Percentiles rank a stretch among this genome's conserved stretches.
phyloP scores from a whole-genome alignment of 2,329 filamentous ascomycete species.

The Dissoconium aciculare region DNA sequence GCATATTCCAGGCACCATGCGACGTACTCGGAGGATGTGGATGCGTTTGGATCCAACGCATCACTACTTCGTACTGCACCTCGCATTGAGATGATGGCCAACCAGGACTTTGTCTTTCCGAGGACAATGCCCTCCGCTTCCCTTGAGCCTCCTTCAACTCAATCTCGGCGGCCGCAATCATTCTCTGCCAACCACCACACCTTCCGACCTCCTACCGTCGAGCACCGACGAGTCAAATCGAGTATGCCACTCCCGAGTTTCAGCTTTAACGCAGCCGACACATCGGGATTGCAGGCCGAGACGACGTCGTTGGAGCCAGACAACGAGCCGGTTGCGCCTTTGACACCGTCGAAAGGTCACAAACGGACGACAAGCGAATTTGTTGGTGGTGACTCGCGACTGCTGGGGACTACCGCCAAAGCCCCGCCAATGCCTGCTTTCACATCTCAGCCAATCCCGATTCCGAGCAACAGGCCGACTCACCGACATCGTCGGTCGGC shows the following conservation, averaged over 20 bases:
- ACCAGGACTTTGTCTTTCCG: slow-evolving; percentile 36
- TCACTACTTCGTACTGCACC: slow-evolving; percentile 12
- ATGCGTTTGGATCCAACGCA: slow-evolving; percentile 27
- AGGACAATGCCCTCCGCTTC: slow-evolving; percentile 22
- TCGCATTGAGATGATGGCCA: slow-evolving; percentile 30
- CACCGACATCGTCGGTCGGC: slow-evolving; percentile 69
- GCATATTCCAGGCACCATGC: slow-evolving; percentile 17
- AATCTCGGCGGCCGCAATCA: slow-evolving; percentile 19
- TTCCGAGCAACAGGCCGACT: slow-evolving; percentile 43
- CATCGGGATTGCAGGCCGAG: slow-evolving; percentile 19
- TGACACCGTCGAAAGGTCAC: slow-evolving; percentile 44
- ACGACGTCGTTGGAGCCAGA: slow-evolving; percentile 25
- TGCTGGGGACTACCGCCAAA: slow-evolving; percentile 26
- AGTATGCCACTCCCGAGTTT: slow-evolving; percentile 33
- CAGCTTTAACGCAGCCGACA: slow-evolving; percentile 34
- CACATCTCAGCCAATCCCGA: background rate
- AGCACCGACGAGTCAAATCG: slow-evolving; percentile 27
- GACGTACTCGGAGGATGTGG: slow-evolving; percentile 17
- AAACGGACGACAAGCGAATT: slow-evolving; percentile 74
- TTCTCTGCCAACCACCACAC: slow-evolving; percentile 22
- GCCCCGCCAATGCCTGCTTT: slow-evolving; percentile 34
- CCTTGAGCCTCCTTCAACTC: slow-evolving; percentile 3
- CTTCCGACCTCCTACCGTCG: slow-evolving; percentile 25
- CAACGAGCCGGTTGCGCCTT: slow-evolving; percentile 18
- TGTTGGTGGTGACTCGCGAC: slow-evolving; percentile 49